These are phyloP conservation scores for Polytolypa hystricis DNA, from an alignment of 2,329 filamentous ascomycete genomes.

Conservation along the genomic window DNA sequence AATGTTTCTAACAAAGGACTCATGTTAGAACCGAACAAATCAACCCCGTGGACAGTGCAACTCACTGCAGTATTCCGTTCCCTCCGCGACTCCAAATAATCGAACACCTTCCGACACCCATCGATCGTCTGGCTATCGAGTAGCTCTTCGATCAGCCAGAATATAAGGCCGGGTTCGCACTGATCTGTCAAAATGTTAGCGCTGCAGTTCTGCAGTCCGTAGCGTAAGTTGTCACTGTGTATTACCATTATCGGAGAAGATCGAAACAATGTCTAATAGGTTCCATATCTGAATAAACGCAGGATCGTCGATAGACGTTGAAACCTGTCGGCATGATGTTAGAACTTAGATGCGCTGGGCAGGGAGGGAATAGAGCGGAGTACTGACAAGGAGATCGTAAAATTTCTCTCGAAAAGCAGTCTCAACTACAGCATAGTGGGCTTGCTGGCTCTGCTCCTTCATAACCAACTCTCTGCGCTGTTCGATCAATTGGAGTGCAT, in stretches of 20 bases:
- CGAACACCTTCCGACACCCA: constrained; percentile 82
- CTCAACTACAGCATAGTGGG: constrained; percentile 60
- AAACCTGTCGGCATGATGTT: constrained; percentile 44
- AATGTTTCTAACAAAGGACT: constrained; percentile 44
- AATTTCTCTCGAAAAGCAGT: constrained; percentile 74
- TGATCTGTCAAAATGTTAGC: constrained; percentile 8
- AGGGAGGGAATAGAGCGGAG: constrained; percentile 17
- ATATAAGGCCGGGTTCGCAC: constrained; percentile 68
- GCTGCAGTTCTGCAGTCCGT: no score
- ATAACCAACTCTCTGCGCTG: constrained; percentile 13
- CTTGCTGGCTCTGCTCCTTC: constrained; percentile 41
- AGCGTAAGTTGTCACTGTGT: constrained; percentile 22
- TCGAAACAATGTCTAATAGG: constrained; percentile 78
- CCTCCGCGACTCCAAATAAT: constrained; percentile 85
- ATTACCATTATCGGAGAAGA: constrained; percentile 71
- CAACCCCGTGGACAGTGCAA: constrained; percentile 4
- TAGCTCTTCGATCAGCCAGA: constrained; percentile 88
- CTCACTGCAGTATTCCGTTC: constrained; percentile 71
- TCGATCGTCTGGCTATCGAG: constrained; percentile 92
- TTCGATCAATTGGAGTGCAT: constrained; percentile 35
- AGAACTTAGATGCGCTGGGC: neutral
- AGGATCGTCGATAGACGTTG: constrained; percentile 63
- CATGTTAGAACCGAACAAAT: neutral
- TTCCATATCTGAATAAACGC: constrained; percentile 84
- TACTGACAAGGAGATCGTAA: constrained; percentile 62